phyloP scores from a whole-genome alignment of 2,329 filamentous ascomycete species.

The Pyrenophora teres region DNA sequence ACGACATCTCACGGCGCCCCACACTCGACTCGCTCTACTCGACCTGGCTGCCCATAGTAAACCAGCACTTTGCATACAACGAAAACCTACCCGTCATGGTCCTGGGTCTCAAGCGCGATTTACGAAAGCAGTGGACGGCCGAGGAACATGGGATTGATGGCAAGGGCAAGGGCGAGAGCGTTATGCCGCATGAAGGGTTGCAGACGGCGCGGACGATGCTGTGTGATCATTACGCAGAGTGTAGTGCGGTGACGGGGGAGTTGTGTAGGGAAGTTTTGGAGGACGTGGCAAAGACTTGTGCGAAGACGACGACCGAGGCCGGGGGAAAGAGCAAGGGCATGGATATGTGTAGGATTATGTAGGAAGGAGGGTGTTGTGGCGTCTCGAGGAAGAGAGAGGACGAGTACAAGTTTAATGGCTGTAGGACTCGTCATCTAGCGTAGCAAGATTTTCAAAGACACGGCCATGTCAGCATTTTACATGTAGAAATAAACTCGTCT shows the following conservation, averaged over 20 bases:
- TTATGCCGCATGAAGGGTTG: slow-evolving; percentile 58
- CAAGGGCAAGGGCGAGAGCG: slow-evolving; percentile 46
- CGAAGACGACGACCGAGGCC: slow-evolving; percentile 60
- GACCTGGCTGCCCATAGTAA: slow-evolving; percentile 52
- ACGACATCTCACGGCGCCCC: slow-evolving; percentile 59
- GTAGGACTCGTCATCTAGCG: too few species aligned
- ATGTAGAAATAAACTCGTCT: too few species aligned
- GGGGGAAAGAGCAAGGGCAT: slow-evolving; percentile 55
- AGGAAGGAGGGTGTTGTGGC: not conserved
- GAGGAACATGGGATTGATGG: slow-evolving; percentile 45
- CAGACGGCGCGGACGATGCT: slow-evolving; percentile 62
- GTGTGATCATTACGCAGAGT: slow-evolving; percentile 67
- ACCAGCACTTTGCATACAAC: slow-evolving; percentile 58
- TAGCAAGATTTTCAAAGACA: too few species aligned
- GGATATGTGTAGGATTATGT: slow-evolving; percentile 24
- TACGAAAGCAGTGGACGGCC: slow-evolving; percentile 52
- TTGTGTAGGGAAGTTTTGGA: slow-evolving; percentile 64
- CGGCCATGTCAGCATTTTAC: too few species aligned
- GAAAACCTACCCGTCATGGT: slow-evolving; percentile 62
- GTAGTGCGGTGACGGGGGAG: slow-evolving; percentile 65
- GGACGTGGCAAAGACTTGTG: slow-evolving; percentile 63
- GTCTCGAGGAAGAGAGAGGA: too few species aligned
- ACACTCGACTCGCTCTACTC: slow-evolving; percentile 55
- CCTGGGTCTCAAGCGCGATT: slow-evolving; percentile 63
- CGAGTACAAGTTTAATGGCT: too few species aligned